phyloP scores from a whole-genome alignment of 306 rosid species.

The Cucumis melo region DNA sequence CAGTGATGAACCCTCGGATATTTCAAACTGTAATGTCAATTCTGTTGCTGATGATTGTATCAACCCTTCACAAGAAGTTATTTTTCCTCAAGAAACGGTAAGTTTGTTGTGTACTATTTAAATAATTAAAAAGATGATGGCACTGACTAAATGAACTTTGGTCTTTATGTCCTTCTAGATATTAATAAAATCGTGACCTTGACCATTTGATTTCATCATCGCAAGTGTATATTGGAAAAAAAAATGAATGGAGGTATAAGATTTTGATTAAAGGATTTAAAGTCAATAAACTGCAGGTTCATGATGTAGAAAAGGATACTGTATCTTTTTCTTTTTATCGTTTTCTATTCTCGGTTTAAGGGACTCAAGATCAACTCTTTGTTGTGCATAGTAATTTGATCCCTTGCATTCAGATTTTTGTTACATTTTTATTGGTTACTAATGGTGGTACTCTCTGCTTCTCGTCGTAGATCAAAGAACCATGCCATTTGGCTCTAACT shows the following conservation, averaged over 20 bases:
- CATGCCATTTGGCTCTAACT: constrained; percentile 38
- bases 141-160: neutral
- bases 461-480: constrained; percentile 34
- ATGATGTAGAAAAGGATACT: neutral
- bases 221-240: neutral
- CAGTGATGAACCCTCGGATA: constrained; percentile 16
- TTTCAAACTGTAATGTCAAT: constrained; percentile 18
- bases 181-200: neutral
- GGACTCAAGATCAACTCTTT: neutral
- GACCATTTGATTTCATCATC: neutral
- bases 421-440: constrained; percentile 9
- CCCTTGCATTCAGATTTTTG: constrained; percentile 5
- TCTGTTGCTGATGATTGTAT: constrained; percentile 18
- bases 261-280: neutral
- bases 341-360: neutral
- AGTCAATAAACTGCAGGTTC: neutral
- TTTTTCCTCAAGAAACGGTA: constrained; percentile 30
- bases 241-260: neutral
- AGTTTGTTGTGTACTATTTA: constrained; percentile 4
- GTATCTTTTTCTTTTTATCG: neutral
- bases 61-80: constrained; percentile 21
- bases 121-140: neutral
- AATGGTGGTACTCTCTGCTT: constrained; percentile 2
- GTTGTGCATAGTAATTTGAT: neutral
- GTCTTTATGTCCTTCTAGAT: neutral